Evolutionary conservation across 331 rosid species (phyloP), one percentile per base, ranked within the genome.

Genomic region (Pyracantha coccinea): DNA sequence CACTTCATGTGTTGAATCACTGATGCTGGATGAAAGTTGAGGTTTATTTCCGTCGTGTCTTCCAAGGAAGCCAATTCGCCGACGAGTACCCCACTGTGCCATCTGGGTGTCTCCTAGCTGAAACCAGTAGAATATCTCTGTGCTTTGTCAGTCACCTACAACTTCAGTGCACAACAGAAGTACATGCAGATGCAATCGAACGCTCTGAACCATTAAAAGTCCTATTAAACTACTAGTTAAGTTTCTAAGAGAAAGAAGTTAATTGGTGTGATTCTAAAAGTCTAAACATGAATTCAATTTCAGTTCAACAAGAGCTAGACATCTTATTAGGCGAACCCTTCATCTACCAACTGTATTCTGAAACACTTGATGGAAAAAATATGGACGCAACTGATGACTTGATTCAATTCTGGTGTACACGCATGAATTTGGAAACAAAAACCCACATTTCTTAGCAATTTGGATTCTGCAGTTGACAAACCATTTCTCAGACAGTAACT

Each of bases 61-160:
- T 70, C 76, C 76, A 57, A 77, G 68, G 70, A 67, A 81, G 47
- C 13, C 33, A 41, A 55, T 71, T 79, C 57, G 83, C 41, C 38
- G 85, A 58, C 74, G 68, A 86, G 29, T 70, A 72, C 87, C 86
- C 85, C 86, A 82, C 47, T 72, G 70, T 29, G 83, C 83, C 93
- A 88, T 92, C 64, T 68, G 32, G 38, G 54, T 69, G 50, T 29
- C 68, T 24, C 58, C 73, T 28, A 17, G 71, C 38, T 54, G 75
- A 66, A 55, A 21, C 57, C 64, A 24, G 16, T 53, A 65, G 11
- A 38, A 68, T 61, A 62, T 64, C 57, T 53, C 73, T 63, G 44
- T 41, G 75, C 68, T 79, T 73, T 24, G 17, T 13, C 21, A 24
- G 14, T 60, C 69, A 4, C 68, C 76, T 65, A 74, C 78, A 69